Base-by-base conservation (phyloP, 2,329 filamentous ascomycete genomes). In the Lasiodiplodia theobromae region DNA sequence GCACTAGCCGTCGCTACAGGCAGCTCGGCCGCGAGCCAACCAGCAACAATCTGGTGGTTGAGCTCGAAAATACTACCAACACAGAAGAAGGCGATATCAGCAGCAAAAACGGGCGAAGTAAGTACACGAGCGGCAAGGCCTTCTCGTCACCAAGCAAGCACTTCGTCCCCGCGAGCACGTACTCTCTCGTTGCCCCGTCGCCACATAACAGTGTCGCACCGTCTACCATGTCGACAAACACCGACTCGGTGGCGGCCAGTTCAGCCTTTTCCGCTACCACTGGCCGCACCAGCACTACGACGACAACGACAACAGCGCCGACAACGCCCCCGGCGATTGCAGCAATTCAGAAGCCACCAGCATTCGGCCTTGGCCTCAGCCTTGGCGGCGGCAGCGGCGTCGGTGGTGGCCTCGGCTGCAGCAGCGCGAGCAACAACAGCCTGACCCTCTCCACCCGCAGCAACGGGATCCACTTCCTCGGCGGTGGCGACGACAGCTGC, bases 11-110 rank as follows among this genome's bases (percentile, higher is more conserved):
- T 0, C 75, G 79, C 6, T 83, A 82, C 70, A 69, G 80, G 23
- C 73, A 77, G n/a, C 72, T 83, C 0, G 80, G 81, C 0, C 74
- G 82, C 2, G 81, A 82, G 31, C n/a, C 60, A 3, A 66, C 60
- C 16, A 47, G 25, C 47, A 21, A n/a, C 49, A 52, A 49, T 31
- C 49, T 63, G 16, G 10, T 21, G 16, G 21, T 16, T 7, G 58
- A 63, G 38, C 23, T 60, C 10, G 21, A 28, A 23, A 21, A 21
- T 4, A 49, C 31, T 8, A 23, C n/a, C n/a, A 38, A 2, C 54
- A 21, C 31, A 0, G 8, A 28, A 18, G 62, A 23, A 53, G 28
- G 28, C 25, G 6, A 23, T 38, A 16, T 14, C 14, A n/a, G n/a
- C 28, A 23, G 25, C 14, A 47, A 6, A 4, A 47, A 40, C n/a